These are phyloP conservation scores for Stachybotrys chartarum DNA, from an alignment of 2,329 filamentous ascomycete species.

Conservation along the genomic window DNA sequence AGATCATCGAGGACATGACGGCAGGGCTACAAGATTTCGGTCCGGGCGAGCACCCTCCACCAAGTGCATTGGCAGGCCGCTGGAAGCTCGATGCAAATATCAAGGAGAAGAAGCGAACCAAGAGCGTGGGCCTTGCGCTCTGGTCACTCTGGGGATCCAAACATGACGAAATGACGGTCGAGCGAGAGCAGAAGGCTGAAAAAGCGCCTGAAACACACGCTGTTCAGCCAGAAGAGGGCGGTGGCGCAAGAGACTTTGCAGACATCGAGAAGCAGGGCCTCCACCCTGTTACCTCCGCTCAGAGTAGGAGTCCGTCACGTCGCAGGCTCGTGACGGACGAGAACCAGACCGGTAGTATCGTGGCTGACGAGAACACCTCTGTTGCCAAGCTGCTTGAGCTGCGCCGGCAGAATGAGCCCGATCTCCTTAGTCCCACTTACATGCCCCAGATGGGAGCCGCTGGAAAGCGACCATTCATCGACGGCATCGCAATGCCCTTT, in stretches of 20 bases:
- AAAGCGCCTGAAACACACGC: conserved; percentile 21
- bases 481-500: conserved; percentile 67
- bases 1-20: conserved; percentile 64
- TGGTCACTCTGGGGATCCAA: conserved; percentile 88
- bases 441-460: conserved; percentile 41
- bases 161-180: conserved; percentile 72
- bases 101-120: conserved; percentile 44
- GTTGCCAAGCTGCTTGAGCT: conserved; percentile 35
- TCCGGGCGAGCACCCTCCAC: conserved; percentile 69
- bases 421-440: conserved; percentile 33
- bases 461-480: conserved; percentile 58
- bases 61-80: conserved; percentile 72
- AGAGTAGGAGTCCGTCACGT: conserved; percentile 32
- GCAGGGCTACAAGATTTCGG: conserved; percentile 65
- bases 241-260: conserved; percentile 32
- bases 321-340: conserved; percentile 43
- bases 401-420: conserved; percentile 29
- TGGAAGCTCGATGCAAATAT: conserved; percentile 40
- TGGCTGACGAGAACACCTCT: conserved; percentile 30
- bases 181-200: conserved; percentile 46
- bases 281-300: conserved; percentile 9
- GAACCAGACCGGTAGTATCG: conserved; percentile 33
- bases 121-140: conserved; percentile 69
- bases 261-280: conserved; percentile 33
- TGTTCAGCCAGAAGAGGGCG: conserved; percentile 32